Percentiles rank a stretch among this genome's conserved stretches.
phyloP scores from a whole-genome alignment of 805 yeast genomes.

The Candida incommunis region DNA sequence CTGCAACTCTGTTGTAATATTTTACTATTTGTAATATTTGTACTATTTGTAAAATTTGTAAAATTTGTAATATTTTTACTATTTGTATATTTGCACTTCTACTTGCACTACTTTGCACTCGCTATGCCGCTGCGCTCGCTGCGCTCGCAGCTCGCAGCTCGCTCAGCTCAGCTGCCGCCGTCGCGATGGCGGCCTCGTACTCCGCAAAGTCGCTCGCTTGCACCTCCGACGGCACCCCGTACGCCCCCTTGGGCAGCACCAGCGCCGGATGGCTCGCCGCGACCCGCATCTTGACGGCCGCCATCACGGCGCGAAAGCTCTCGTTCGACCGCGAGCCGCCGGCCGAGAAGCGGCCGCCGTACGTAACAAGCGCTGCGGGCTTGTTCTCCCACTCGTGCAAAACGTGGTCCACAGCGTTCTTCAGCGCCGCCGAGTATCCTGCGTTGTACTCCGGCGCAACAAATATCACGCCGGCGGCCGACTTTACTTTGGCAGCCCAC shows the following conservation, averaged over 20 bases:
- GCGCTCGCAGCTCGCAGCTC: no score
- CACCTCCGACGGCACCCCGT: slow-evolving; percentile 1
- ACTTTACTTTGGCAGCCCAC: slow-evolving; percentile 18
- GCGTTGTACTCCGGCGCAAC: slow-evolving; percentile 27
- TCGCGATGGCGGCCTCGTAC: neutral
- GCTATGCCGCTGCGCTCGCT: no score
- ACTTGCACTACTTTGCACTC: no score
- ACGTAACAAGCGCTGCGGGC: slow-evolving; percentile 21
- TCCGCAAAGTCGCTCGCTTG: neutral
- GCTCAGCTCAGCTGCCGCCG: slow-evolving; percentile 1
- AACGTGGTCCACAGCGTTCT: slow-evolving; percentile 25
- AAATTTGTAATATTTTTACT: no score
- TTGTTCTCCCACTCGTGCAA: slow-evolving; percentile 23
- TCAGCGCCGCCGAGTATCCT: slow-evolving; percentile 25
- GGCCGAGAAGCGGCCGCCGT: slow-evolving; percentile 14
- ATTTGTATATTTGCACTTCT: no score
- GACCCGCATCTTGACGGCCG: neutral
- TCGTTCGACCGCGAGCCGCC: neutral
- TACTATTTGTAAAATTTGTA: no score
- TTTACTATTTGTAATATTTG: slow-evolving; percentile 4
- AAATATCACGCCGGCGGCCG: slow-evolving; percentile 20
- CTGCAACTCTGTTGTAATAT: slow-evolving; percentile 5
- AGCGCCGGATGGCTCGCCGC: neutral
- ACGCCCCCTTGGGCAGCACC: neutral
- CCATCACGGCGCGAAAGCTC: slow-evolving; percentile 2